Base-by-base conservation (phyloP, 257 asterid genomes). In the Gentiana dahurica region DNA sequence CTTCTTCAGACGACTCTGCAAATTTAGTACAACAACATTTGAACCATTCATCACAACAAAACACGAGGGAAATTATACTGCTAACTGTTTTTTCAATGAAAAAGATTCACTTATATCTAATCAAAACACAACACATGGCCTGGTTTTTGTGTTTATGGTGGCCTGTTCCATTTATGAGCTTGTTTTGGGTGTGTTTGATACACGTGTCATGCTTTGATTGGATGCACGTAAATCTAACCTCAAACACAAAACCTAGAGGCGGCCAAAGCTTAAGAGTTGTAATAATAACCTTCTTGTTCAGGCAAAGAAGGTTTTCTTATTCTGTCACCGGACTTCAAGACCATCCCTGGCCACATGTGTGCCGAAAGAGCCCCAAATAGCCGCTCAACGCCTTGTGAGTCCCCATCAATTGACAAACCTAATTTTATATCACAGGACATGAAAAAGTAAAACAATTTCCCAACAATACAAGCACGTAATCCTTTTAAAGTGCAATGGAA, bases 321-420 rank as follows among this genome's bases (percentile, higher is more conserved):
- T 79, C 68, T 85, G 70, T 92, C 94, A 49, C 97, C 99, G 52
- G 95, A 92, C 51, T 83, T 92, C 71, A 92, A 73, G 60, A 84
- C 63, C 99, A 92, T 88, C 66, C 99, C 95, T 50, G 97, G 95
- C 97, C 99, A 92, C 94, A 85, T 83, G 71, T 81, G 85, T 64
- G 99, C 94, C 68, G 95, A 77, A 51, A 92, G 90, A 54, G 97
- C 99, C 63, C 94, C 95, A 64, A 58, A 77, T 63, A 92, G 78
- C 51, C 97, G 82, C 59, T 92, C 91, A 60, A 82, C 81, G 12
- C 99, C 99, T 74, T 88, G 99, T 32, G 93, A 85, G 76, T 88
- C 99, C 12, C 97, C 99, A 63, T 73, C 77, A 38, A 79, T 35
- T 11, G 85, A 79, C 36, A 75, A 72, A 67, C 81, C 79, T 79